These are phyloP conservation scores for Neoascochyta sp. DNA, from an alignment of 2,329 filamentous ascomycete species.

Conservation along the genomic window DNA sequence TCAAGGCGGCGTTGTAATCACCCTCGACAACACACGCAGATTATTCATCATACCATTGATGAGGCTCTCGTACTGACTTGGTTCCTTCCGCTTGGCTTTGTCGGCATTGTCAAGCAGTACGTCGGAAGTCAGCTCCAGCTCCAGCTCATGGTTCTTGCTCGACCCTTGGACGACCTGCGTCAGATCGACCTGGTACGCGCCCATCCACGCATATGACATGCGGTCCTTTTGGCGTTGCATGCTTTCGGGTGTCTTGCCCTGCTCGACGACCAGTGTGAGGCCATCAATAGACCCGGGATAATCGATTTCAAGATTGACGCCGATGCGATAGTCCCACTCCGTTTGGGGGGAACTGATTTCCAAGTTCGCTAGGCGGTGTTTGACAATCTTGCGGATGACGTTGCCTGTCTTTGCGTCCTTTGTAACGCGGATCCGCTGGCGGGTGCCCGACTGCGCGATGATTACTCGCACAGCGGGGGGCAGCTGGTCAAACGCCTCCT, in stretches of 20 bases:
- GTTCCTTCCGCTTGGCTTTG: conserved; percentile 51
- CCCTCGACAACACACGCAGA: conserved; percentile 34
- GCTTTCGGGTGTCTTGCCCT: conserved; percentile 37
- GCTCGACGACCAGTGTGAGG: conserved; percentile 44
- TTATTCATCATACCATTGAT: conserved; percentile 75
- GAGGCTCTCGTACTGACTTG: conserved; percentile 54
- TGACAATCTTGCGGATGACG: conserved; percentile 80
- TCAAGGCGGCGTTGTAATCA: conserved; percentile 33
- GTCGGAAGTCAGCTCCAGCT: conserved; percentile 67
- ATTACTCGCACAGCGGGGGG: conserved; percentile 60
- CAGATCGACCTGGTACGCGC: conserved; percentile 78
- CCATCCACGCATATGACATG: conserved; percentile 82
- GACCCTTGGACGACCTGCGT: conserved; percentile 70
- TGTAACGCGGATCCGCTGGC: conserved; percentile 54
- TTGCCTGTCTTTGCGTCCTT: conserved; percentile 68
- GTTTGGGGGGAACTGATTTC: conserved; percentile 75
- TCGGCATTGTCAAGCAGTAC: conserved; percentile 64
- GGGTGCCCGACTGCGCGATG: conserved; percentile 30
- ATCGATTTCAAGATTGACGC: conserved; percentile 89
- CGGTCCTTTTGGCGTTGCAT: conserved; percentile 78
- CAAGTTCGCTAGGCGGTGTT: conserved; percentile 82
- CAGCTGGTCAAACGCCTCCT: conserved; percentile 50
- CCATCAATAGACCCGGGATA: conserved; percentile 63
- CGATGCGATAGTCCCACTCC: conserved; percentile 86
- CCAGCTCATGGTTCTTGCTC: conserved; percentile 74